Base-by-base conservation (phyloP, 2,329 filamentous ascomycete species). In the Chaetomium sp. region DNA sequence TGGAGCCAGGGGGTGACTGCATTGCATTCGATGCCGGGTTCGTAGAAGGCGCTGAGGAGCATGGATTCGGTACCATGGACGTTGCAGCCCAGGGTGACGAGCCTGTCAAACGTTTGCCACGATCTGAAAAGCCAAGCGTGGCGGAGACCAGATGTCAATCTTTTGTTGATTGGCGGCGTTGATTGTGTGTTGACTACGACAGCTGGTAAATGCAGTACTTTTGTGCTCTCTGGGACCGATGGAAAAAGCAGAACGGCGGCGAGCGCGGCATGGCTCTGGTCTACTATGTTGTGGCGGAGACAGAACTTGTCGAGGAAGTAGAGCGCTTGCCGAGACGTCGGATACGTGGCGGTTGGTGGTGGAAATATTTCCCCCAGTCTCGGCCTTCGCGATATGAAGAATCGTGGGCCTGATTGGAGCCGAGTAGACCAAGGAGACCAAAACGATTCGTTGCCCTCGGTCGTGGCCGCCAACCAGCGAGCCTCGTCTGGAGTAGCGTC, bases 31-130 rank as follows among this genome's bases (percentile, higher is more conserved):
- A 58, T 49, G 5, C 12, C n/a, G 9, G 42, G 38, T 42, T 58
- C 47, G 56, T 49, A 58, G 27, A 58, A 58, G 56, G 19, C 25
- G 27, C 27, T 45, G 56, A 58, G 56, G 16, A 58, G 56, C 38
- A 58, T 47, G 38, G 25, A 42, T n/a, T 21, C 16, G 25, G n/a
- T 23, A 19, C 27, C 19, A 4, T 27, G 13, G 13, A 25, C 9
- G 42, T 49, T 21, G 56, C 42, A 47, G 9, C 38, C 27, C 4
- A 49, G 19, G 5, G 42, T 29, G 3, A 58, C 4, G 19, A 58
- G 42, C 10, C 3, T 23, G 38, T 58, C 56, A n/a, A 58, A 16
- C 10, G 10, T 9, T 33, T 25, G 1, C 10, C 9, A 35, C 16
- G 35, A 4, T 12, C 25, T 1, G 1, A 8, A 6, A 10, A 33